A percentile compares a stretch with the other conserved stretches of the same genome.
phyloP scores from a whole-genome alignment of 108 stramenopile genomes.

The Nitzschia inconspicua region DNA sequence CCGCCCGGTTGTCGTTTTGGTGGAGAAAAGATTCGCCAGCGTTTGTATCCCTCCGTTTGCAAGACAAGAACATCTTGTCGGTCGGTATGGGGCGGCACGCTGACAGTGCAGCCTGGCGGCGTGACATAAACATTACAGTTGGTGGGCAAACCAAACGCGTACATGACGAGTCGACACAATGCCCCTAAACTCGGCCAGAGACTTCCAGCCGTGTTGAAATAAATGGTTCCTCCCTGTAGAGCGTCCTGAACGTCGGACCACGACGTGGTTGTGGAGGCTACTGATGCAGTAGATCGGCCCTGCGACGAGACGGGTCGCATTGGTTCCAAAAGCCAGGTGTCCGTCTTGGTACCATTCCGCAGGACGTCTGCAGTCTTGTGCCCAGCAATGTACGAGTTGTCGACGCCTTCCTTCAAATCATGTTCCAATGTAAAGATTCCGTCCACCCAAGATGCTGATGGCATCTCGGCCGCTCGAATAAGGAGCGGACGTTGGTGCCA shows the following conservation, averaged over 20 bases:
- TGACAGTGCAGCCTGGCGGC: background rate
- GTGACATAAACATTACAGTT: no score
- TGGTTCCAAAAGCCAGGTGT: constrained; percentile 19
- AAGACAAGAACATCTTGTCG: constrained; percentile 74
- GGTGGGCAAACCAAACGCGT: no score
- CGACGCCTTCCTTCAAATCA: constrained; percentile 10
- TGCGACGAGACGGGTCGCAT: no score
- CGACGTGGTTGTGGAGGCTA: constrained; percentile 3
- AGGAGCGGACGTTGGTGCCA: constrained; percentile 18
- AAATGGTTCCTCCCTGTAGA: constrained; percentile 9
- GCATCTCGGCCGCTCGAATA: background rate
- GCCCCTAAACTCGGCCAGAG: no score
- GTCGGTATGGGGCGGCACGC: constrained; percentile 80
- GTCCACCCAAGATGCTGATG: constrained; percentile 9
- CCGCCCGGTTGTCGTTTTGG: constrained; percentile 26
- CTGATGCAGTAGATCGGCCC: no score
- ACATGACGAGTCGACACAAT: no score
- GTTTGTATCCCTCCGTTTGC: constrained; percentile 69
- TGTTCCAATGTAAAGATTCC: constrained; percentile 19
- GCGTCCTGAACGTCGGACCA: constrained; percentile 14
- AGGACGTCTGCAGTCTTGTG: constrained; percentile 18
- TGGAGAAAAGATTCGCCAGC: constrained; percentile 45
- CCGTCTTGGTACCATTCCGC: constrained; percentile 20
- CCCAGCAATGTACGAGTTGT: constrained; percentile 17
- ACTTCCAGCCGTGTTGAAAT: constrained; percentile 14